phyloP scores from a whole-genome alignment of 139 green algal species.

The Microglena sp. region DNA sequence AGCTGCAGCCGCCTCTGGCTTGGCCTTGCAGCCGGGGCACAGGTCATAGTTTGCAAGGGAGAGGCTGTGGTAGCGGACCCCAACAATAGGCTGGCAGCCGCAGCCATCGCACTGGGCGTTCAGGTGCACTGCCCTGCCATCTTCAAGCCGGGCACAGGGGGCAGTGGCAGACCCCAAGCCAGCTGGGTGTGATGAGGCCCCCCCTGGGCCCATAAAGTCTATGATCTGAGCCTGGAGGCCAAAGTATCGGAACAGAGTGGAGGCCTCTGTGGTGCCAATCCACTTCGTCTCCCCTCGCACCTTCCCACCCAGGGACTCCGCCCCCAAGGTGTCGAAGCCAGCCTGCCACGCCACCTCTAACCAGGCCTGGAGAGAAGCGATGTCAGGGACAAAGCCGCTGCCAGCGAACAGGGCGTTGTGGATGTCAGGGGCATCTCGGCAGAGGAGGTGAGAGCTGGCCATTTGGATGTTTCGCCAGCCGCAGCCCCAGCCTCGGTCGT shows the following conservation, averaged over 20 bases:
- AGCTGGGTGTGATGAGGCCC: too few species aligned
- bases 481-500: slow-evolving; percentile 60
- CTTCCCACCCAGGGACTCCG: slow-evolving; percentile 37
- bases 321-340: slow-evolving; percentile 47
- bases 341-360: slow-evolving; percentile 32
- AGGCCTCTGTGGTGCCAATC: slow-evolving; percentile 78
- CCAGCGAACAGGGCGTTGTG: slow-evolving; percentile 41
- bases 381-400: slow-evolving; percentile 48
- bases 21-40: too few species aligned
- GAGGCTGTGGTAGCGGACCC: slow-evolving; percentile 23
- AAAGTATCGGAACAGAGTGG: slow-evolving; percentile 64
- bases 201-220: slow-evolving; percentile 68
- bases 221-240: slow-evolving; percentile 55
- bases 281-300: slow-evolving; percentile 44
- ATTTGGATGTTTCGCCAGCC: slow-evolving; percentile 78
- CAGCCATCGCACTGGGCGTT: slow-evolving; percentile 34
- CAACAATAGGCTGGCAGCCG: slow-evolving; percentile 21
- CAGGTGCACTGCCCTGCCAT: slow-evolving; percentile 21
- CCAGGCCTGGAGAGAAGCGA: slow-evolving; percentile 57
- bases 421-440: slow-evolving; percentile 2
- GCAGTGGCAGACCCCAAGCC: neutral
- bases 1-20: neutral
- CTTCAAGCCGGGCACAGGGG: neutral
- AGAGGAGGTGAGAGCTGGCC: slow-evolving; percentile 15
- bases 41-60: slow-evolving; percentile 27